These are phyloP conservation scores for Hemileccinum rubropunctum DNA, from an alignment of 768 basidiomycete genomes.

Conservation along the genomic window DNA sequence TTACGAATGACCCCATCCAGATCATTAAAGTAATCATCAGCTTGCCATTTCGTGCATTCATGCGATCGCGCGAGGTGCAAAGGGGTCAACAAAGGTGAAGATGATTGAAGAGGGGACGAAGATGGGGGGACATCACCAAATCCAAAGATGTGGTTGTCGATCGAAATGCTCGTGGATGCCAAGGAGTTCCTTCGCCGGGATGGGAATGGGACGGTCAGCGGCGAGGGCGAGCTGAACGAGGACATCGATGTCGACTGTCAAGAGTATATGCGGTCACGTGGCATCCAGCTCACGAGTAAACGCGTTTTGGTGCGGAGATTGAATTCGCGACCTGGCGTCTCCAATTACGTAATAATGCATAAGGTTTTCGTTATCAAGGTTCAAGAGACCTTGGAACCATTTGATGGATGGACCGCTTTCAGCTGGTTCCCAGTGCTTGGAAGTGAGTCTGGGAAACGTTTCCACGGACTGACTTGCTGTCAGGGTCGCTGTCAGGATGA, in stretches of 20 bases:
- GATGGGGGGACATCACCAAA: constrained; percentile 4
- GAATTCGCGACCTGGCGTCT: constrained; percentile 9
- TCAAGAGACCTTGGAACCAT: no score
- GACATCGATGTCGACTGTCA: constrained; percentile 28
- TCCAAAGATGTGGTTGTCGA: background rate
- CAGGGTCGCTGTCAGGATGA: no score
- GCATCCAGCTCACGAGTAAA: constrained; percentile 18
- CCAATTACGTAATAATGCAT: no score
- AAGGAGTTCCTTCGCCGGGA: constrained; percentile 25
- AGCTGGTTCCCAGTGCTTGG: no score
- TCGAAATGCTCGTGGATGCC: constrained; percentile 7
- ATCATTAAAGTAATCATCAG: constrained; percentile 2
- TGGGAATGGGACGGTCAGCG: constrained; percentile 16
- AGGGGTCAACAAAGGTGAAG: constrained; percentile 20
- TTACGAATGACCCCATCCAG: background rate
- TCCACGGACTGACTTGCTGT: no score
- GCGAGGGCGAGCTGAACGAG: constrained; percentile 8
- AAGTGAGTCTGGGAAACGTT: no score
- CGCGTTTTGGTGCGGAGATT: constrained; percentile 36
- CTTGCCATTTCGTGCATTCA: constrained; percentile 4
- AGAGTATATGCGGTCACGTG: constrained; percentile 35
- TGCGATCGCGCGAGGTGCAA: constrained; percentile 4
- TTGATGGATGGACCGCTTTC: no score
- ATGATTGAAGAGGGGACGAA: constrained; percentile 20
- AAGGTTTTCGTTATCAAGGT: no score